Base-by-base conservation (phyloP, 441 rosid genomes). In the Arabidopsis lyrata region DNA sequence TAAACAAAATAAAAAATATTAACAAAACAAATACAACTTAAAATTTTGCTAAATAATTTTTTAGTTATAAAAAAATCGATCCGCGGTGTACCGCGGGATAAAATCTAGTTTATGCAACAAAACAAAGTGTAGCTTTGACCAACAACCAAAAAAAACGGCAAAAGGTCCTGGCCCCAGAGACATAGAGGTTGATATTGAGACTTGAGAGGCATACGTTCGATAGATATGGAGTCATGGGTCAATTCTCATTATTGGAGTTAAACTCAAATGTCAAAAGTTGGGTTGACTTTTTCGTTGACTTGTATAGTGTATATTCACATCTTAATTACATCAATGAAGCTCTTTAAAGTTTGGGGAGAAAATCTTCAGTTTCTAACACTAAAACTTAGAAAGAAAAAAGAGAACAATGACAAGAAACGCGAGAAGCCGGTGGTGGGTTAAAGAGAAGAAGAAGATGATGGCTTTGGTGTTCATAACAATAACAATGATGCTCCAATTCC, bases 151-250 rank as follows among this genome's bases (percentile, higher is more conserved):
- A 18, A 18, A 18, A 18, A 18, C 20, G 1, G 20, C 20, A 44
- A 31, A 24, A 53, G 61, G 49, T 27, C 15, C 52, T n/a, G n/a
- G n/a, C n/a, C 14, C 6, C 2, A 24, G 32, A 20, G 13, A 39
- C 29, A 27, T 27, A 18, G 20, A 18, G 20, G 20, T 18, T 18
- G 20, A 18, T 18, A 18, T 18, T 18, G 20, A 18, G 20, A 18
- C 50, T 45, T 14, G 54, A 63, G 56, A 16, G 41, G 20, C 18
- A 32, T 47, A 34, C 57, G 57, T 47, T 48, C 8, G 44, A 57
- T 68, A 20, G 47, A 44, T 18, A 58, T 56, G 13, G 63, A 12
- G 6, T 41, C 72, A 41, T 32, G 32, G 53, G 72, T 55, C 72
- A 29, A 15, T 68, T 68, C n/a, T 29, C 52, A 16, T 42, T 29